A percentile compares a stretch with the other conserved stretches of the same genome.
Conservation (phyloP, 2,329 filamentous ascomycete genomes). For the Coleophoma eucalyptorum region DNA sequence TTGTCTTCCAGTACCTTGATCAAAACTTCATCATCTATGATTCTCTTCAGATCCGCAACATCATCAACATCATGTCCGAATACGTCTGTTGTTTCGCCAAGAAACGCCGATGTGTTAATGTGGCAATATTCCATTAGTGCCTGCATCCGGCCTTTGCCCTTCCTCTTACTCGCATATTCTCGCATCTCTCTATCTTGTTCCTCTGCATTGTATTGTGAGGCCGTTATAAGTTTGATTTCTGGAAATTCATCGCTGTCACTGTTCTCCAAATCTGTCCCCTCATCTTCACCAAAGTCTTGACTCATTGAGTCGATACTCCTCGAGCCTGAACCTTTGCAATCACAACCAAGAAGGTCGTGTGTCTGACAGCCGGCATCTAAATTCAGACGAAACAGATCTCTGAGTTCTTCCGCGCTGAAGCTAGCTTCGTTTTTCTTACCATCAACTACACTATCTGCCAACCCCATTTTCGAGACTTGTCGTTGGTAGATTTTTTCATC, state of each 20-base stretch:
- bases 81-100: conserved; percentile 27
- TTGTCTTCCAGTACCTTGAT: conserved; percentile 41
- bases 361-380: conserved; percentile 59
- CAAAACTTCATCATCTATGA: conserved; percentile 47
- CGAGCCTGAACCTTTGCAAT: conserved; percentile 52
- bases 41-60: conserved; percentile 25
- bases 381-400: conserved; percentile 64
- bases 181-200: conserved; percentile 24
- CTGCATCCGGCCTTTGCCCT: conserved; percentile 33
- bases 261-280: not conserved
- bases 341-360: conserved; percentile 62
- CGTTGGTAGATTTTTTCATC: conserved; percentile 75
- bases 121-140: conserved; percentile 52
- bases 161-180: conserved; percentile 15
- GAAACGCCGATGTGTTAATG: conserved; percentile 37
- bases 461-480: conserved; percentile 66
- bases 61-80: conserved; percentile 27
- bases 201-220: conserved; percentile 40
- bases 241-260: conserved; percentile 24
- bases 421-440: conserved; percentile 55
- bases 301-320: conserved; percentile 7
- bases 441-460: conserved; percentile 70
- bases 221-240: conserved; percentile 29
- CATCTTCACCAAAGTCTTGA: no score
- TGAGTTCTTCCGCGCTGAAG: conserved; percentile 63